Base-by-base conservation (phyloP, 805 yeast species). In the Ogataea angusta region DNA sequence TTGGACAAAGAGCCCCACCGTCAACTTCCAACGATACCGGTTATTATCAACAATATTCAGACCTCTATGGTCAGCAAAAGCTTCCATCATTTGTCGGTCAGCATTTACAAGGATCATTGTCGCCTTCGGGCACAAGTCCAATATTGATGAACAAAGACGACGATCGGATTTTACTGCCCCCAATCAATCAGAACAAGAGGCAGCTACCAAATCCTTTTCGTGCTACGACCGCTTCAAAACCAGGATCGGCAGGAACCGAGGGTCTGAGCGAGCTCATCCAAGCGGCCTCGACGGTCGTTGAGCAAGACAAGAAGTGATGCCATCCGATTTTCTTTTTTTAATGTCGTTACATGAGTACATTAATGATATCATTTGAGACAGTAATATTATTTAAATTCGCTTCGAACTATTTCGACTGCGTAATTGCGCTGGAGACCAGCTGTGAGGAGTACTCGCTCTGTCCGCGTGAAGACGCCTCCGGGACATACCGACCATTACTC, bases 181-280 rank as follows among this genome's bases (percentile, higher is more conserved):
- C 56, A 4, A 31, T 52, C 26, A 43, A 49, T 21, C 43, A 35
- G 10, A 46, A 32, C 27, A 39, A 49, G 3, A 36, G 52, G n/a
- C 53, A 50, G 30, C 37, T 50, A 5, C 56, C 54, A 2, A 40
- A 41, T 29, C 54, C 53, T 12, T 45, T 48, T 27, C 30, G 49
- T 17, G 10, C 29, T 6, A 9, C 37, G 8, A 7, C 34, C 12
- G 16, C 6, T 9, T 7, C 25, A 9, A 38, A 38, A 12, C 8
- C 36, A 18, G 38, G 25, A 4, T 9, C 26, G 18, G 48, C 39
- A 4, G 40, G 32, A 14, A 30, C 45, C n/a, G 56, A 51, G 30
- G 57, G 56, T 4, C 43, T 51, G 12, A 46, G 31, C 31, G 57
- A 49, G 2, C 30, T 53, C 28, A 29, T 53, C 17, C 56, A 53